Base-by-base conservation (phyloP, 768 basidiomycete genomes). In the Russula sp. region DNA sequence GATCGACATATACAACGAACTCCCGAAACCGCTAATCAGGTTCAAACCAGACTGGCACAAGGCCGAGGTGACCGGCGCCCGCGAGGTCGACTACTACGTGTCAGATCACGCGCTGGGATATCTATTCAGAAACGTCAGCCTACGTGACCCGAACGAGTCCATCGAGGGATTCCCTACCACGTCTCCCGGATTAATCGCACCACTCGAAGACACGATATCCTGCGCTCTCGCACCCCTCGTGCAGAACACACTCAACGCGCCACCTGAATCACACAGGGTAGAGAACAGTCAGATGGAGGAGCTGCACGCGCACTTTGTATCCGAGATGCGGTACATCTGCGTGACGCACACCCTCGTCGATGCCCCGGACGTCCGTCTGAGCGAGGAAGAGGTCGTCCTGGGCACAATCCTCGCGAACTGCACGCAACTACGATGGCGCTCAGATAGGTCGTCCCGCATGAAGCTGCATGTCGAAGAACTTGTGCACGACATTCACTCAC, bases 141-240 rank as follows among this genome's bases (percentile, higher is more conserved):
- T 87, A 32, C 75, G 75, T 14, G 75, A 80, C 18, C 72, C 76
- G 3, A 68, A 75, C 20, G 65, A 70, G 16, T 68, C 73, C 32
- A 58, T 61, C 31, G 20, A 45, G 27, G 39, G 49, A n/a, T 8
- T 61, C 22, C 37, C 48, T 4, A 31, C 35, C 6, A 9, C 11
- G 8, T 2, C 13, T 1, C 42, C 56, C 9, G 54, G 39, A 18
- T 3, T 11, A 51, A 39, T 14, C 5, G 27, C 50, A 16, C 39
- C 54, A 13, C 40, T 64, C 5, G n/a, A 37, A 6, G 56, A 65
- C 27, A 18, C 45, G 0, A 61, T 65, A 2, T 61, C 55, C 20
- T 14, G 50, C 42, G 55, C 44, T n/a, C 50, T 65, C 49, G 20
- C 20, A 6, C 59, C 55, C 9, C 34, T 49, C 37, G 35, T 65